Percentiles rank a stretch among this genome's conserved stretches.
Evolutionary conservation across 176 grass and related monocot species (phyloP).

Genomic region (Carex littledalei): DNA sequence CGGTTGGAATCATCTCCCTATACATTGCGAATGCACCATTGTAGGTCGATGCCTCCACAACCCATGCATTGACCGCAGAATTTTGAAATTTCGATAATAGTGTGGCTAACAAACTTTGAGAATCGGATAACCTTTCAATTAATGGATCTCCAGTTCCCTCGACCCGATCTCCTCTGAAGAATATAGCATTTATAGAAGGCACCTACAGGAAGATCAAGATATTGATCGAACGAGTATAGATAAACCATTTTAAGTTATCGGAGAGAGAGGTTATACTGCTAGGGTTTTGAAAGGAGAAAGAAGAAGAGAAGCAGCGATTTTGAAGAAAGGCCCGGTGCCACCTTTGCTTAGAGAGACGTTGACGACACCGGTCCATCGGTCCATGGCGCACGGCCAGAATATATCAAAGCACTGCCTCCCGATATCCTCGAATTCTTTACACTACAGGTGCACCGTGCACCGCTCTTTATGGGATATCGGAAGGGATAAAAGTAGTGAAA

Average conservation of each 20-base stretch:
- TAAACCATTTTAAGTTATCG: neutral
- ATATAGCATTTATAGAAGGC: constrained; percentile 61
- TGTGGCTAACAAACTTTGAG: constrained; percentile 34
- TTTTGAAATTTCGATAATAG: constrained; percentile 36
- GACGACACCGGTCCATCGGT: constrained; percentile 62
- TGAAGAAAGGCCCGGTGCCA: constrained; percentile 14
- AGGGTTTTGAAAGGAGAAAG: constrained; percentile 49
- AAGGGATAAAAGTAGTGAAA: constrained; percentile 5
- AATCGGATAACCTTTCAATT: constrained; percentile 64
- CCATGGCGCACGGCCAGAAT: constrained; percentile 28
- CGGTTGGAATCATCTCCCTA: constrained; percentile 44
- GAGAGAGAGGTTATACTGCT: constrained; percentile 32
- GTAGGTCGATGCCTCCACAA: constrained; percentile 67
- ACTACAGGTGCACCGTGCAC: neutral
- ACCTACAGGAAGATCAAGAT: constrained; percentile 31
- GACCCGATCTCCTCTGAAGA: constrained; percentile 77
- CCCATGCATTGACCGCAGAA: constrained; percentile 58
- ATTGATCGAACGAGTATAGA: neutral
- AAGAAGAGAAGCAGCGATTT: constrained; percentile 54
- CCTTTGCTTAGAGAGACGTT: constrained; percentile 29
- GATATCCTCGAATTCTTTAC: neutral
- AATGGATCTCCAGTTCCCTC: constrained; percentile 42
- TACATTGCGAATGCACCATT: constrained; percentile 60
- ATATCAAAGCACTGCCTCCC: neutral
- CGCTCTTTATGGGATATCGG: neutral